Evolutionary conservation across 2,329 filamentous ascomycete genomes (phyloP), one percentile per base, ranked within the genome.

Genomic region (Plectosphaerella plurivora): DNA sequence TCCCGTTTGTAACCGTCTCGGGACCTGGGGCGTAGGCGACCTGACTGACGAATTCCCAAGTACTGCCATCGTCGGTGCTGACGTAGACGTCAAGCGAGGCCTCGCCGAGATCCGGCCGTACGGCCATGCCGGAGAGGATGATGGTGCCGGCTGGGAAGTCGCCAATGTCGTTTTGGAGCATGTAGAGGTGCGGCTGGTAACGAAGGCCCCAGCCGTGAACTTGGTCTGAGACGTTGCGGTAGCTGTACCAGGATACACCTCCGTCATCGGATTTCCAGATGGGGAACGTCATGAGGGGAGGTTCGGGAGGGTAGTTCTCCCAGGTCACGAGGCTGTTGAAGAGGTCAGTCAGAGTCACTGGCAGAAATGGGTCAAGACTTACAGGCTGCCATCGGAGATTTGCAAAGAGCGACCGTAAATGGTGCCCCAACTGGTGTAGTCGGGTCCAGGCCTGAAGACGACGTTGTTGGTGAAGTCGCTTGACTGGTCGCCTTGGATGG

Each of bases 51-150:
- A 88, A 89, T 25, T 79, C 69, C 87, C 86, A 90, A 2, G 78
- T 84, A 35, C 68, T 59, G 7, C 85, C 87, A 45, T 71, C 68
- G 62, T 90, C 83, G 8, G 65, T 71, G 45, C 78, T 84, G 8
- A 83, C 86, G 61, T 89, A 90, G 8, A 90, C 69, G 55, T 89
- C 86, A 47, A 90, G 86, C 56, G 86, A 75, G 1, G 86, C 89
- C 54, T 73, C 69, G 41, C 78, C 83, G 25, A 88, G 72, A 64
- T 88, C 69, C 7, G 71, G 72, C 1, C 79, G 79, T 45, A 84
- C 84, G 25, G 79, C 81, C 55, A 78, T 85, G 2, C 83, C 84
- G 0, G 84, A 75, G 8, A 79, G 66, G 10, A 90, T 72, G 18
- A 91, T 69, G 0, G 86, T 89, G 3, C 86, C 87, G 4, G 76